These are phyloP conservation scores for Biscutella laevigata DNA, from an alignment of 441 rosid genomes.

Conservation along the genomic window DNA sequence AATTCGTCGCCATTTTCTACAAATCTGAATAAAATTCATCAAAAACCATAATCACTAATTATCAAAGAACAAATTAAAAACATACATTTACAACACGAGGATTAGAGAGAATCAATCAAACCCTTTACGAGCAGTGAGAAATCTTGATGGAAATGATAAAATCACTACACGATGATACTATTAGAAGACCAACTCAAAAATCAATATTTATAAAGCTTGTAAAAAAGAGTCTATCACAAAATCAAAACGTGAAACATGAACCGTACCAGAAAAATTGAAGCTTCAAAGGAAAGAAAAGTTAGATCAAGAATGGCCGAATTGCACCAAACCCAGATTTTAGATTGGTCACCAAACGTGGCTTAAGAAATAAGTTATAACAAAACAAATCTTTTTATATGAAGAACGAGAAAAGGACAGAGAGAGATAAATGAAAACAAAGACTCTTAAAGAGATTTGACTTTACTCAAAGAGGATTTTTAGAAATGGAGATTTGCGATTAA, in stretches of 20 bases:
- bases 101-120: background rate
- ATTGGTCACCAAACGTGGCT: constrained; percentile 22
- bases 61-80: background rate
- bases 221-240: background rate
- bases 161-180: constrained; percentile 8
- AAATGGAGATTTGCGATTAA: constrained; percentile 19
- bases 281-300: constrained; percentile 40
- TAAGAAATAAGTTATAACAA: constrained; percentile 5
- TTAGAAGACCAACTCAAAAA: constrained; percentile 10
- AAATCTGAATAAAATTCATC: constrained; percentile 23
- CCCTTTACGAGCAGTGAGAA: constrained; percentile 5
- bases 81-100: background rate
- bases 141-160: constrained; percentile 5
- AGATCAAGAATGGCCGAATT: constrained; percentile 20
- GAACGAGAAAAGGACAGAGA: background rate
- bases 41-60: background rate
- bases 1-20: constrained; percentile 44
- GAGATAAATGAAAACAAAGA: constrained; percentile 1
- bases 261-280: constrained; percentile 17
- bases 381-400: background rate
- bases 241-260: constrained; percentile 6
- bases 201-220: constrained; percentile 33
- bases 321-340: constrained; percentile 23
- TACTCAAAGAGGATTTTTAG: background rate
- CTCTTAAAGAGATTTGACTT: constrained; percentile 6